Base-by-base conservation (phyloP, 73 alveolate genomes). In the Symbiodinium natans region DNA sequence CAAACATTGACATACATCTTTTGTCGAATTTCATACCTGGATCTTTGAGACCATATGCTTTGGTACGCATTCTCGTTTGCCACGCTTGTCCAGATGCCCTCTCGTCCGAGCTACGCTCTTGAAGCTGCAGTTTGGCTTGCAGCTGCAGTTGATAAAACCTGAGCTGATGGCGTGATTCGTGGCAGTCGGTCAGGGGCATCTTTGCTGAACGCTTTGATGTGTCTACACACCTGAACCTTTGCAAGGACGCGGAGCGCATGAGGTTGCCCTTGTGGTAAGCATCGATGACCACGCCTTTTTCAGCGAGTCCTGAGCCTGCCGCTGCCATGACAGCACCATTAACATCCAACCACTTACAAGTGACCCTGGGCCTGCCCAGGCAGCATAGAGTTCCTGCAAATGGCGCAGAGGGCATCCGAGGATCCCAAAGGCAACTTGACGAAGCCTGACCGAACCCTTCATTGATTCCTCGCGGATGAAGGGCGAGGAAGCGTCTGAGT, bases 61-160 rank as follows among this genome's bases (percentile, higher is more conserved):
- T n/a, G n/a, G n/a, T n/a, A n/a, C n/a, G n/a, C n/a, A n/a, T n/a
- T n/a, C n/a, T n/a, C n/a, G n/a, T n/a, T n/a, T n/a, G n/a, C n/a
- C n/a, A n/a, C n/a, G n/a, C n/a, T n/a, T n/a, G n/a, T n/a, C n/a
- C n/a, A n/a, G n/a, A n/a, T n/a, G n/a, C n/a, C n/a, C 36, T 23
- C 39, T 25, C 80, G 17, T 1, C 40, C 80, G 36, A 63, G 80
- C 19, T 23, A 36, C 80, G 33, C 80, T 90, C 96, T 90, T 90
- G 36, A 90, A 90, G 48, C 88, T 40, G 77, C 96, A 90, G 87
- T 90, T 90, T 63, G 96, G 96, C 10, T 68, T 59, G 87, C 96
- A 90, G 87, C 96, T 90, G 96, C 96, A 90, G 96, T 90, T 90
- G 96, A 90, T 90, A 77, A 90, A 88, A 38, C 95, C 95, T 88